Base-by-base conservation (phyloP, 1,284 basidiomycete genomes). In the Cryptococcus jaspeensis region DNA sequence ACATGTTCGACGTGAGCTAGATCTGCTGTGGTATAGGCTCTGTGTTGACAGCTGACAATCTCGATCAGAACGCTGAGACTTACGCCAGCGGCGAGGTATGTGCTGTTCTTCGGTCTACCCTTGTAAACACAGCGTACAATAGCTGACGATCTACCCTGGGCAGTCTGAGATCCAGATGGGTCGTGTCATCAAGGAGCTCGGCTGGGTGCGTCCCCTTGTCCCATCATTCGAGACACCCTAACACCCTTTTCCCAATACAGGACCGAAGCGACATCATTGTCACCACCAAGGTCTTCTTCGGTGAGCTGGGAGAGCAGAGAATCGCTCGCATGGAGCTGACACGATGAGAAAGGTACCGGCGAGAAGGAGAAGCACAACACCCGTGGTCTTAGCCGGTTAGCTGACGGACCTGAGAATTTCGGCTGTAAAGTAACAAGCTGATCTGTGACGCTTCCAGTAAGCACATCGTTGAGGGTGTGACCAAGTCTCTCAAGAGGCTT, bases 401-500 rank as follows among this genome's bases (percentile, higher is more conserved):
- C 28, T 16, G 41, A n/a, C n/a, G n/a, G n/a, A n/a, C n/a, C n/a
- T n/a, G 18, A 18, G 41, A 18, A 4, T 5, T 41, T 41, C 18
- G 41, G 41, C 11, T 20, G n/a, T 16, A n/a, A 5, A 45, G 64
- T 61, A 12, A 15, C 38, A 20, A 39, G 43, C 37, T 16, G 56
- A 55, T 2, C 87, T 88, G 12, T 8, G 13, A 22, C 20, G 84
- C 83, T 9, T 32, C 28, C 9, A 79, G 88, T 53, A 91, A 90
- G 77, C 88, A 90, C 83, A 86, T 79, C 66, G 83, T 93, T 64
- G 89, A 93, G 75, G 90, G 88, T 16, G 81, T 86, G 13, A 81
- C 85, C 64, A 84, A 84, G 48, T 84, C 81, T 25, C 80, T 92
- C 28, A 80, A 84, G 67, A 84, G 89, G 35, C 82, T 91, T 6